Percentiles rank a stretch among this genome's conserved stretches.
Evolutionary conservation across 1,284 basidiomycete species (phyloP).

Genomic region (Ceratobasidium sp.): DNA sequence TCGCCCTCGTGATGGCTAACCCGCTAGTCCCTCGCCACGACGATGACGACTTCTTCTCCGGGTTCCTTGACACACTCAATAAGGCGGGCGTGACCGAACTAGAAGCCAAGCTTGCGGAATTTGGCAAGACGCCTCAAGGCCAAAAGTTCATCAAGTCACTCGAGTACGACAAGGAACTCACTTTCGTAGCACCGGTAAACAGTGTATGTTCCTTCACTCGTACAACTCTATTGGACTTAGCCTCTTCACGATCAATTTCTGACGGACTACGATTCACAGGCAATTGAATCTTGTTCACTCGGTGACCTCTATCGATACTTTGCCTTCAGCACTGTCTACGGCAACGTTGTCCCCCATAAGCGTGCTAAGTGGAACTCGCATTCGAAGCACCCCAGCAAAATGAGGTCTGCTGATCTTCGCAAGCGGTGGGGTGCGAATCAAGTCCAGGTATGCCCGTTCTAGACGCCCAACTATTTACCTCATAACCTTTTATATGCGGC

Average conservation of each 20-base stretch:
- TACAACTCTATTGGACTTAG: too few relatives aligned
- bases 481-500: neutral
- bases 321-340: too few relatives aligned
- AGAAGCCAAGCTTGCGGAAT: too few relatives aligned
- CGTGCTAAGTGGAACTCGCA: too few relatives aligned
- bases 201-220: neutral
- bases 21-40: neutral
- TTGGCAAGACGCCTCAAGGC: neutral
- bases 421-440: too few relatives aligned
- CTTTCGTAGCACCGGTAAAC: neutral
- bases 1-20: neutral
- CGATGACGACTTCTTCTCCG: neutral
- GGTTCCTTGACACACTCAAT: neutral
- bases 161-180: neutral
- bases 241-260: too few relatives aligned
- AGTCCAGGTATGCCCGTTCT: too few relatives aligned
- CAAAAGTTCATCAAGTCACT: neutral
- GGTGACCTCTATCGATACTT: neutral
- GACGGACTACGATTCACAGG: neutral
- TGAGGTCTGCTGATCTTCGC: too few relatives aligned
- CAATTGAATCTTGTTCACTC: neutral
- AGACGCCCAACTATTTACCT: neutral
- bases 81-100: neutral
- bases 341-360: too few relatives aligned
- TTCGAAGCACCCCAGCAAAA: too few relatives aligned